Conservation (phyloP, 2,329 filamentous ascomycete species). For the Botrytis tulipae region DNA sequence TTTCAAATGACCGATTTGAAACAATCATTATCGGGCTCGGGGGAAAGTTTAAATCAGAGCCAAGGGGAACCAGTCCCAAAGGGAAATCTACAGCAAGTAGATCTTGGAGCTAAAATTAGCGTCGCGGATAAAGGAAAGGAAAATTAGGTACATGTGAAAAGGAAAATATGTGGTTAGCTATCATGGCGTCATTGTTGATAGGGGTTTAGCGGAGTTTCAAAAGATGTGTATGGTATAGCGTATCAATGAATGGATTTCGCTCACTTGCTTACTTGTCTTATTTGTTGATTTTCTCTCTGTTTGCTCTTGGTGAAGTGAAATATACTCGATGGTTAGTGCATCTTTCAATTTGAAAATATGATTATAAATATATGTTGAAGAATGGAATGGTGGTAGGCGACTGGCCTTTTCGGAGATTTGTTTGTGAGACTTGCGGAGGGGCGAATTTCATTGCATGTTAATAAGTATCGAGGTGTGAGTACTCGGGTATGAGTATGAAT, state of each 20-base stretch:
- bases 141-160: not conserved
- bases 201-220: not conserved
- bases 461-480: not conserved
- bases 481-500: not conserved
- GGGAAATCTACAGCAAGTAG: not conserved
- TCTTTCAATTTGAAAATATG: not conserved
- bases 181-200: not conserved
- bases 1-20: conserved; percentile 1
- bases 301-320: not conserved
- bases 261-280: not conserved
- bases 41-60: not conserved
- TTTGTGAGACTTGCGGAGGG: not conserved
- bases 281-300: not conserved
- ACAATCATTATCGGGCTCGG: not conserved
- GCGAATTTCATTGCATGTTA: no score
- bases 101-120: not conserved
- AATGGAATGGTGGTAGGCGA: not conserved
- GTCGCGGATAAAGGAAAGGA: not conserved
- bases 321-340: not conserved
- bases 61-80: not conserved
- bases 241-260: not conserved
- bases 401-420: not conserved
- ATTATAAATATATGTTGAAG: not conserved
- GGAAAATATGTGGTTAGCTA: not conserved
- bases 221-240: not conserved